Conservation (phyloP, 768 basidiomycete genomes). For the Boletus subcaerulescens region DNA sequence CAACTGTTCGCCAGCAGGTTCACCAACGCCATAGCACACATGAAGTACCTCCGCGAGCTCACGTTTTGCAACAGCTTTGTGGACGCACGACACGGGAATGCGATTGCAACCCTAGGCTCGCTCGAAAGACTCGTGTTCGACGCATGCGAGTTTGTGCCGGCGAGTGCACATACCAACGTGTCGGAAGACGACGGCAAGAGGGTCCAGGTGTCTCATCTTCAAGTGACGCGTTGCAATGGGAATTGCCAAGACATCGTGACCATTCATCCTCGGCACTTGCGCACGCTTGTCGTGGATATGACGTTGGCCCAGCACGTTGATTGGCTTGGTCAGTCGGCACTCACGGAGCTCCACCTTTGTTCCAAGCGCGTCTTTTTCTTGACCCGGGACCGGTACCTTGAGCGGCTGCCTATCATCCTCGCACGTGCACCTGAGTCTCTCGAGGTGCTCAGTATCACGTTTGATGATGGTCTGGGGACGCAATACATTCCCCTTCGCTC, state of each 20-base stretch:
- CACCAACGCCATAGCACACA: slow-evolving; percentile 7
- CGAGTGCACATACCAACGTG: background rate
- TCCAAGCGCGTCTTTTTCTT: too few species aligned
- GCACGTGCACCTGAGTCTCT: background rate
- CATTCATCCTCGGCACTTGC: background rate
- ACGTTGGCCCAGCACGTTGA: background rate
- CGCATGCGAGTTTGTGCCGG: background rate
- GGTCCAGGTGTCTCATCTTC: slow-evolving; percentile 7
- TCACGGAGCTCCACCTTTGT: slow-evolving; percentile 1
- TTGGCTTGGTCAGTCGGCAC: background rate
- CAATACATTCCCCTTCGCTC: too few species aligned
- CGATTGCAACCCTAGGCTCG: background rate
- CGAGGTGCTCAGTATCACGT: background rate
- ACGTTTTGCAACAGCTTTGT: slow-evolving; percentile 9
- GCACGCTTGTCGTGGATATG: background rate
- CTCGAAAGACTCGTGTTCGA: slow-evolving; percentile 19
- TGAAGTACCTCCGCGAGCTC: slow-evolving; percentile 18
- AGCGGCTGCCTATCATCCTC: background rate
- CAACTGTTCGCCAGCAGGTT: background rate
- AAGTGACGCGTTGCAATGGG: background rate
- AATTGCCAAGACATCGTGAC: background rate
- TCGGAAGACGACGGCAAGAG: background rate
- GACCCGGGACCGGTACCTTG: background rate
- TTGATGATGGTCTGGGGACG: background rate
- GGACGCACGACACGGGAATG: slow-evolving; percentile 6